Percentiles rank a stretch among this genome's conserved stretches.
Conservation (phyloP, 176 grass and related monocot genomes). For the barley (Hordeum vulgare) region MorexV3_pseudomolecules_assembly NC_058522.1:326499573-326500072, state of each 20-base stretch:
- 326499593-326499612: slow-evolving; percentile 88
- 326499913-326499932: slow-evolving; percentile 81
- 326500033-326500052: slow-evolving; percentile 45
- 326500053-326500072: slow-evolving; percentile 36
- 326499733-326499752: slow-evolving; percentile 76
- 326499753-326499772: slow-evolving; percentile 89
- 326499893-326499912: slow-evolving; percentile 83
- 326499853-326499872: slow-evolving; percentile 1
- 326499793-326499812: background rate
- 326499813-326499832: slow-evolving; percentile 5
- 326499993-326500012: slow-evolving; percentile 83
- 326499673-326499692: slow-evolving; percentile 91
- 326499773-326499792: slow-evolving; percentile 68
- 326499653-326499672: slow-evolving; percentile 47
- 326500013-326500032: slow-evolving; percentile 49
- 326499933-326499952: slow-evolving; percentile 79
- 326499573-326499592: slow-evolving; percentile 30
- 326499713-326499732: slow-evolving; percentile 76
- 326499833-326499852: background rate
- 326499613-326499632: slow-evolving; percentile 94
- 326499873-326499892: slow-evolving; percentile 32
- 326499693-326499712: slow-evolving; percentile 73
- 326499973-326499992: slow-evolving; percentile 63
- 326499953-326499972: slow-evolving; percentile 84
- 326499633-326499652: slow-evolving; percentile 65